Evolutionary conservation across 371 early-diverging fungal species (phyloP), one percentile per base, ranked within the genome.

Genomic region (Chytridium lagenaria): DNA sequence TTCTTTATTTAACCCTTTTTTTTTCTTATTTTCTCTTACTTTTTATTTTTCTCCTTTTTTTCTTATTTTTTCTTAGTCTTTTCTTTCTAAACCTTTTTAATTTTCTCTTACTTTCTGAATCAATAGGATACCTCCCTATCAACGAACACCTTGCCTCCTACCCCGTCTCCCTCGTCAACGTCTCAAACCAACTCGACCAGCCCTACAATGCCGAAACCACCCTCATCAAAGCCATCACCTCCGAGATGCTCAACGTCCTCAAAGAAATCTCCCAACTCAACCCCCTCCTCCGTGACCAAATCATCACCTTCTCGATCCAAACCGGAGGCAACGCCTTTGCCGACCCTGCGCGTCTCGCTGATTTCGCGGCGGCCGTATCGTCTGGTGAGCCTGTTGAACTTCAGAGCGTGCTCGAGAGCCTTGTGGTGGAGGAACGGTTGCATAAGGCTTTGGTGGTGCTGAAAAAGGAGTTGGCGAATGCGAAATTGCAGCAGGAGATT

Each of bases 381-480:
- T 87, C 92, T 0, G 97, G 96, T 26, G 84, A 84, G 23, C 94
- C 95, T 70, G 79, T 83, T n/a, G 97, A 97, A 76, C 85, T 98
- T 44, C 98, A 98, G 82, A 90, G 90, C 67, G 94, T 98, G 10
- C 83, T 98, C 37, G 96, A 96, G 73, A 89, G 91, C 30, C 80
- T 94, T 30, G 88, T 92, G 26, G 90, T 98, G 1, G 95, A 95
- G 67, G 96, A 96, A 70, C 88, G 98, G 33, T 86, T 98, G 66
- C 92, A 94, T 75, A 97, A 95, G 78, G 90, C 96, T 0, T 84
- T 97, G 33, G 83, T 93, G 33, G 93, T 97, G 1, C 83, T 98
- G 52, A 98, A 98, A 83, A 97, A 97, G 84, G 98, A 98, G 83
- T 83, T 97, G 73, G 90, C 94, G 84, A 97, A 97, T 72, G 97